phyloP scores from a whole-genome alignment of 257 asterid species.

The Nicotiana paniculata region DNA sequence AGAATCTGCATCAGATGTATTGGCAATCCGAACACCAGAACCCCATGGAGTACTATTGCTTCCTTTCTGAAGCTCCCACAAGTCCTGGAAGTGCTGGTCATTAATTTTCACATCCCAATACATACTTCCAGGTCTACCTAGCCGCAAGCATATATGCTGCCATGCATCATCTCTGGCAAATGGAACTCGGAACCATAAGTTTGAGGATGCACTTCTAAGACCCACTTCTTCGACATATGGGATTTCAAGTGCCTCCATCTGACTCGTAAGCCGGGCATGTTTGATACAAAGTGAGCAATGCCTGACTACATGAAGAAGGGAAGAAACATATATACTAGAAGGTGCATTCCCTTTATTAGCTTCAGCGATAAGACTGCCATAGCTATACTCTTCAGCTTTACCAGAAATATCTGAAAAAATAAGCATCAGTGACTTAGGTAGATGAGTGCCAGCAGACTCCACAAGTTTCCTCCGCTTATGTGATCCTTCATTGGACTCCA shows the following conservation, averaged over 20 bases:
- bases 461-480: constrained; percentile 62
- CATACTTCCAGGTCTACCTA: constrained; percentile 98
- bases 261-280: constrained; percentile 93
- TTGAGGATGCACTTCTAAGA: constrained; percentile 77
- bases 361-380: constrained; percentile 70
- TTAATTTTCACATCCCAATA: constrained; percentile 94
- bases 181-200: constrained; percentile 95
- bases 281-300: constrained; percentile 94
- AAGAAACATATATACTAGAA: constrained; percentile 68
- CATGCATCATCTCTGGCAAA: constrained; percentile 76
- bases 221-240: constrained; percentile 98
- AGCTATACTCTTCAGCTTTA: constrained; percentile 50
- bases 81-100: constrained; percentile 76
- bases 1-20: constrained; percentile 91
- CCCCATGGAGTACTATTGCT: constrained; percentile 80
- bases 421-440: constrained; percentile 31
- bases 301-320: constrained; percentile 83
- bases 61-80: constrained; percentile 98
- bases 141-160: constrained; percentile 84
- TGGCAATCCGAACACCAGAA: constrained; percentile 90
- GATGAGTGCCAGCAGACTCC: constrained; percentile 32
- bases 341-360: constrained; percentile 88
- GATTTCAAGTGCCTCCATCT: constrained; percentile 88
- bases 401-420: constrained; percentile 38
- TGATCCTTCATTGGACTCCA: constrained; percentile 36